These are phyloP conservation scores for Aspergillus arachidicola DNA, from an alignment of 2,329 filamentous ascomycete species.

Conservation along the genomic window DNA sequence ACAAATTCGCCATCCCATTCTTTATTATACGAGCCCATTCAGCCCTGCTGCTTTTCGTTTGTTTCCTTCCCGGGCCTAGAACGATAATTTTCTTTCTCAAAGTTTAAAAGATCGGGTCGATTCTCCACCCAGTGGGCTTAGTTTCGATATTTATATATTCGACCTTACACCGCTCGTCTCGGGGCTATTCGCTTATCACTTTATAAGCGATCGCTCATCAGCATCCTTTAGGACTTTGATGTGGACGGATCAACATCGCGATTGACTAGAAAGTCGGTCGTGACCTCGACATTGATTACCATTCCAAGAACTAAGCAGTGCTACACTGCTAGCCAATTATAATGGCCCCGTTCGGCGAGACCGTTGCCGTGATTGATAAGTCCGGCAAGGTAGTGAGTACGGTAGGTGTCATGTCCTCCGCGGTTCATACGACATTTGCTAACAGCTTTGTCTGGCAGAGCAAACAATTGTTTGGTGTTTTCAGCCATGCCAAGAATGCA, in stretches of 20 bases:
- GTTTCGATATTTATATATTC: conserved; percentile 19
- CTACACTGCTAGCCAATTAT: not conserved
- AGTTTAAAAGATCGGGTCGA: conserved; percentile 15
- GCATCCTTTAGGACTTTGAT: conserved; percentile 15
- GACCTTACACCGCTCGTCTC: conserved; percentile 26
- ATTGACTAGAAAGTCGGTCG: conserved; percentile 6
- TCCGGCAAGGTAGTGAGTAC: conserved; percentile 90
- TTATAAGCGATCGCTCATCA: conserved; percentile 4
- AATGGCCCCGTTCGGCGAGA: conserved; percentile 58
- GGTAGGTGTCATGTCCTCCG: conserved; percentile 55
- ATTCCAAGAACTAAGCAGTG: not conserved
- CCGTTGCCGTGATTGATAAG: conserved; percentile 86
- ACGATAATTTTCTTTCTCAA: conserved; percentile 13
- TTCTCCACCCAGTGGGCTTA: conserved; percentile 22
- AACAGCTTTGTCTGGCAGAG: conserved; percentile 58
- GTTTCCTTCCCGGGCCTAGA: conserved; percentile 14
- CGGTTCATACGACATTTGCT: conserved; percentile 17
- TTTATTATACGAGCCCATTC: conserved; percentile 2
- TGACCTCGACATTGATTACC: not conserved
- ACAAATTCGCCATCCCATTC: conserved; percentile 3
- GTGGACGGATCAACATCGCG: conserved; percentile 3
- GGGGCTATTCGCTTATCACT: conserved; percentile 14
- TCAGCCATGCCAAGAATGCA: conserved; percentile 86
- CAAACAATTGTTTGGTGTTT: conserved; percentile 85
- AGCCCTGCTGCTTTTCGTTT: not conserved